These are phyloP conservation scores for Ajuga chamaepitys DNA, from an alignment of 257 asterid species.

Conservation along the genomic window DNA sequence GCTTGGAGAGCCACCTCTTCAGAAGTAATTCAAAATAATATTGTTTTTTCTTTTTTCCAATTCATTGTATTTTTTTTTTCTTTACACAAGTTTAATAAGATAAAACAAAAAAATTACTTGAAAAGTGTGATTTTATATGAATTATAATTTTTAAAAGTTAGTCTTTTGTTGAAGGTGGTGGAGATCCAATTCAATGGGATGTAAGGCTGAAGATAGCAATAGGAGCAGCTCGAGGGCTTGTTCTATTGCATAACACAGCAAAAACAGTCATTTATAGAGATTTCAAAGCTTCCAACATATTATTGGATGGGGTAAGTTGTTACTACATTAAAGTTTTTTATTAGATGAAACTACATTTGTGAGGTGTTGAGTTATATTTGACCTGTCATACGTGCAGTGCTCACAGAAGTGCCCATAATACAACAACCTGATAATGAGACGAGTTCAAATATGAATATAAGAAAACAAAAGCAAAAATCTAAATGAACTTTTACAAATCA, in stretches of 20 bases:
- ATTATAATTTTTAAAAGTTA: not conserved
- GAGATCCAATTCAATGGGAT: conserved; percentile 72
- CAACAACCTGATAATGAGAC: no score
- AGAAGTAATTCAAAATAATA: conserved; percentile 38
- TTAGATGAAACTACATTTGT: no score
- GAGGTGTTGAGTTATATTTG: no score
- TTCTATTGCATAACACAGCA: conserved; percentile 51
- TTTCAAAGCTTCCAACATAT: conserved; percentile 71
- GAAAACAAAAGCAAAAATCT: no score
- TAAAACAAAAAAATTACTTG: not conserved
- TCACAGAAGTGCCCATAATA: no score
- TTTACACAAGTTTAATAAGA: not conserved
- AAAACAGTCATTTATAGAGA: conserved; percentile 76
- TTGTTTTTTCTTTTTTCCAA: not conserved
- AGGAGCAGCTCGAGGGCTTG: conserved; percentile 84
- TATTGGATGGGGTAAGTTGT: conserved; percentile 48
- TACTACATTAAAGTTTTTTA: not conserved
- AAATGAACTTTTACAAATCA: no score
- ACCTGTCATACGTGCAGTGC: no score
- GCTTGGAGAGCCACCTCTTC: conserved; percentile 86
- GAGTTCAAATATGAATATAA: no score
- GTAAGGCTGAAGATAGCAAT: conserved; percentile 55
- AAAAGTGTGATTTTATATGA: not conserved
- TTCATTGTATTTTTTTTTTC: not conserved
- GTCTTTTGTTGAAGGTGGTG: conserved; percentile 39